Base-by-base conservation (phyloP, 176 grass and related monocot genomes). In the Phyllostachys edulis region DNA sequence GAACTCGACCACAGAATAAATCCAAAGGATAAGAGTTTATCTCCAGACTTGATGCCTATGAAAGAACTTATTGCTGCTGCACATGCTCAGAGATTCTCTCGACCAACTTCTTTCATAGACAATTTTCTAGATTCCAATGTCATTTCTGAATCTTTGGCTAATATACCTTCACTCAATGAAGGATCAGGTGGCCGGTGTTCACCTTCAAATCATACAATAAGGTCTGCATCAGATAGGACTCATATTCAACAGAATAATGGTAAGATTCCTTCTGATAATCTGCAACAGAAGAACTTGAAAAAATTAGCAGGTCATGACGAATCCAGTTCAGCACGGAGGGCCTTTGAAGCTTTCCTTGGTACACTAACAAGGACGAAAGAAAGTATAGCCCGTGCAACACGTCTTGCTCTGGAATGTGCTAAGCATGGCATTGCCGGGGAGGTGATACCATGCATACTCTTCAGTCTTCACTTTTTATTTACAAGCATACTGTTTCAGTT, bases 391-490 rank as follows among this genome's bases (percentile, higher is more conserved):
- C 91, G 96, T 72, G 96, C 93, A 89, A 98, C 96, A 63, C 91
- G 93, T 55, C 87, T 98, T 68, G 96, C 93, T 81, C 92, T 98
- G 46, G 96, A 98, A 70, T 98, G 93, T 81, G 91, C 89, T 71
- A 98, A 95, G 79, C 89, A 98, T 89, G 91, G 91, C 67, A 98
- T 95, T 86, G 93, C 96, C 77, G 91, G 96, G 72, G 93, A 98
- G 96, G 96, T 98, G 73, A 82, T 91, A 77, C 66, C 72, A 80
- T 76, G n/a, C 63, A 41, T 73, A 71, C 63, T 87, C 51, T 81
- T 81, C 12, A 27, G 17, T 75, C 52, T 90, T 86, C 60, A 51
- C 42, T 82, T 84, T 32, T 72, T 18, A 73, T 73, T 47, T 80
- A 67, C 18, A 54, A 60, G 20, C 66, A 77, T 71, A 44, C 32